Evolutionary conservation across 306 rosid genomes (phyloP).

Genomic region (Quercus wislizeni): DNA sequence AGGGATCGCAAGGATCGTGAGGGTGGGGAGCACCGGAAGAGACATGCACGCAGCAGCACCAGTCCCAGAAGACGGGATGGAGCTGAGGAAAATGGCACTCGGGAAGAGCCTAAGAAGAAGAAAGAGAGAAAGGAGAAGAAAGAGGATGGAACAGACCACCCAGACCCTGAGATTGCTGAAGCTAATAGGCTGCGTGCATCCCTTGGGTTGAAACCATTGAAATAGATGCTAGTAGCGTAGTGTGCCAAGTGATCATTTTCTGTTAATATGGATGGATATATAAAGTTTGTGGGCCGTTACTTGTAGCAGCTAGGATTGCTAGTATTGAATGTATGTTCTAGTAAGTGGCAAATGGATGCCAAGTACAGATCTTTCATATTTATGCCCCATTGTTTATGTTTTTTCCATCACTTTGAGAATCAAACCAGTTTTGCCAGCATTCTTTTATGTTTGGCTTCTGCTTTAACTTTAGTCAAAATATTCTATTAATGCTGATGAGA

Average conservation of each 20-base stretch:
- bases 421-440: not conserved
- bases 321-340: not conserved
- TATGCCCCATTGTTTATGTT: not conserved
- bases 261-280: not conserved
- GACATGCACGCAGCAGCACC: constrained; percentile 57
- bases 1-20: constrained; percentile 73
- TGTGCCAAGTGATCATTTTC: not conserved
- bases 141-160: constrained; percentile 83
- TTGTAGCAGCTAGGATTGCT: not conserved
- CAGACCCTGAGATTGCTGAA: constrained; percentile 83
- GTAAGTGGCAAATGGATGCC: not conserved
- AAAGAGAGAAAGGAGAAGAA: constrained; percentile 56
- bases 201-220: constrained; percentile 88
- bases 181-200: constrained; percentile 74
- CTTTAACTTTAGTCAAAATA: too few species aligned
- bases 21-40: constrained; percentile 67
- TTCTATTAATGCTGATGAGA: too few species aligned
- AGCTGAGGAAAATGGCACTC: constrained; percentile 40
- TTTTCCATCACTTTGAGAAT: not conserved
- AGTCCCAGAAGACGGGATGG: constrained; percentile 86
- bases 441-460: not conserved
- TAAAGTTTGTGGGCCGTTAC: not conserved
- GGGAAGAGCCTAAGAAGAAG: constrained; percentile 78
- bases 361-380: not conserved
- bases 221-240: constrained; percentile 10